Evolutionary conservation across 345 rosid species (phyloP).

Genomic region (Ricinus communis): DNA sequence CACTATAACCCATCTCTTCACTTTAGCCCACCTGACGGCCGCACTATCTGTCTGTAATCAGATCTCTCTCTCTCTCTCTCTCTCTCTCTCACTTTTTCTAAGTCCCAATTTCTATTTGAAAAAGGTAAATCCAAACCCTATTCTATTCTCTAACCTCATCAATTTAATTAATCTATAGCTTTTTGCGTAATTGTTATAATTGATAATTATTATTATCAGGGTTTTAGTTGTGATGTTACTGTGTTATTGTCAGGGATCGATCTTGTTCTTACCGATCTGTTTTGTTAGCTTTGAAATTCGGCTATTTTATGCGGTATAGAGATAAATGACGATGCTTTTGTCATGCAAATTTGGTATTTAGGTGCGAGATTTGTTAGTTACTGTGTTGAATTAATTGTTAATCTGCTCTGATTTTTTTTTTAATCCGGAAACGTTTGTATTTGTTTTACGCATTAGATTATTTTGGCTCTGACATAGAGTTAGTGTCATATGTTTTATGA

Average conservation of each 20-base stretch:
- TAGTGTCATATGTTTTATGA: too few species aligned
- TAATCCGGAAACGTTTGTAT: too few species aligned
- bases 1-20: neutral
- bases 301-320: too few species aligned
- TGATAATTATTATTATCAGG: neutral
- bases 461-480: too few species aligned
- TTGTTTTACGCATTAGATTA: too few species aligned
- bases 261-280: conserved; percentile 3
- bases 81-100: too few species aligned
- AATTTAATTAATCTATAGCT: neutral
- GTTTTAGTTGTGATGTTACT: neutral
- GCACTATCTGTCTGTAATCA: neutral
- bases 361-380: neutral
- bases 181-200: neutral
- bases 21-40: too few species aligned
- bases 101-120: neutral
- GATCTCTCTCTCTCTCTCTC: neutral
- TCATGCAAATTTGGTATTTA: too few species aligned
- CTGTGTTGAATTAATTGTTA: neutral
- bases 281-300: neutral
- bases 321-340: too few species aligned
- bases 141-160: neutral
- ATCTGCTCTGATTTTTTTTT: neutral
- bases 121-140: conserved; percentile 11
- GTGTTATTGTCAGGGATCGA: neutral